Evolutionary conservation across 2,329 filamentous ascomycete genomes (phyloP).

Genomic region (Pseudocercospora eumusae): DNA sequence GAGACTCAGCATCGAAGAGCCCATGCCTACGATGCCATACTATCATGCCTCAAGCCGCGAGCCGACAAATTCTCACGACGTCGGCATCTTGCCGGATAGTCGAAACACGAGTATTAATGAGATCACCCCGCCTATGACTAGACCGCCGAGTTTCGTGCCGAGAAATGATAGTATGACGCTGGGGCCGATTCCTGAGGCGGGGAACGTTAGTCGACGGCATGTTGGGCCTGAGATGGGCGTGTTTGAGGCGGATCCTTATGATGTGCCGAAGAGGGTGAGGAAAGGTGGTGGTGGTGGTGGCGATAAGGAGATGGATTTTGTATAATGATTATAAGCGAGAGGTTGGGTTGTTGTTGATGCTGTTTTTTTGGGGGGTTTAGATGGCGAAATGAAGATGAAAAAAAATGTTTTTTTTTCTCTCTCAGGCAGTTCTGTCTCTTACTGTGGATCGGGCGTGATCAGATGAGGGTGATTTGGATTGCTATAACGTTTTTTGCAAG

Average conservation of each 20-base stretch:
- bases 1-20: background rate
- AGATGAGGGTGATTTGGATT: too few relatives aligned
- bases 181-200: conserved; percentile 10
- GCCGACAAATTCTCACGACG: background rate
- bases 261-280: conserved; percentile 2
- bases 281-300: background rate
- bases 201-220: conserved; percentile 17
- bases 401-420: too few relatives aligned
- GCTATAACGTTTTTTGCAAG: too few relatives aligned
- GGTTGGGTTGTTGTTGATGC: too few relatives aligned
- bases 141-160: background rate
- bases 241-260: background rate
- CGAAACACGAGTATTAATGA: background rate
- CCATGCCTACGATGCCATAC: background rate
- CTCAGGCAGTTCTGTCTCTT: too few relatives aligned
- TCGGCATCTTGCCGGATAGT: conserved; percentile 13
- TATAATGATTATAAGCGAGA: background rate
- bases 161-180: conserved; percentile 6
- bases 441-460: too few relatives aligned
- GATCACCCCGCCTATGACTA: conserved; percentile 1
- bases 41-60: too few relatives aligned
- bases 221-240: background rate
- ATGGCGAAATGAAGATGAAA: background rate
- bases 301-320: background rate
- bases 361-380: too few relatives aligned